A percentile compares a stretch with the other conserved stretches of the same genome.
These are phyloP conservation scores for Russula griseocarnosa DNA, from an alignment of 768 basidiomycete genomes.

Conservation along the genomic window DNA sequence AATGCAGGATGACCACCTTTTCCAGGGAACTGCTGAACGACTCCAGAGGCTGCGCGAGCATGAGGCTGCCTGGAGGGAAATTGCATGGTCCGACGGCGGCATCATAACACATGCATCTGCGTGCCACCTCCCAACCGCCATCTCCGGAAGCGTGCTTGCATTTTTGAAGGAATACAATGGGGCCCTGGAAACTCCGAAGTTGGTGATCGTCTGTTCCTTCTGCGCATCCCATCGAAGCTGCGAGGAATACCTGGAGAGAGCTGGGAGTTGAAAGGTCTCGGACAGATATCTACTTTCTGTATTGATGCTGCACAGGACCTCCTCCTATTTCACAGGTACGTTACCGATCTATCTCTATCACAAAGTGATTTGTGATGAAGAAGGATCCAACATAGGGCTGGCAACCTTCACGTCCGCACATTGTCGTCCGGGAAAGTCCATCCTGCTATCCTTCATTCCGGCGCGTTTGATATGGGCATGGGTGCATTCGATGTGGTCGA, in stretches of 20 bases:
- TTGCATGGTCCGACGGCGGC: conserved; percentile 21
- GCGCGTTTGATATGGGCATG: conserved; percentile 8
- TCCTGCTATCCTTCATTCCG: conserved; percentile 10
- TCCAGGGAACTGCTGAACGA: conserved; percentile 8
- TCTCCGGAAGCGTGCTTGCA: conserved; percentile 23
- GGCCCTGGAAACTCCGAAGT: not conserved
- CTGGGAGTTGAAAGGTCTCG: conserved; percentile 23
- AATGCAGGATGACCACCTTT: conserved; percentile 11
- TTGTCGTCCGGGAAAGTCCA: conserved; percentile 19
- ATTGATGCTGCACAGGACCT: conserved; percentile 23
- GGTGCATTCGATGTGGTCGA: conserved; percentile 1
- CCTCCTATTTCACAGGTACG: conserved; percentile 18
- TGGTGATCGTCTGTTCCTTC: conserved; percentile 9
- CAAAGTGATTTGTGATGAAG: not conserved
- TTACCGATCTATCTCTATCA: too few relatives aligned
- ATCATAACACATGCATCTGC: conserved; percentile 1
- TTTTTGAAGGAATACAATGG: conserved; percentile 8
- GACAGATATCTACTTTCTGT: conserved; percentile 15
- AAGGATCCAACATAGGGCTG: not conserved
- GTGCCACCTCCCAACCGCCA: conserved; percentile 11
- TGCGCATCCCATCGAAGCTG: conserved; percentile 19
- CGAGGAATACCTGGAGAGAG: conserved; percentile 18
- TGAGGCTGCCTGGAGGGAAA: conserved; percentile 22
- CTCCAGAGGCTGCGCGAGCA: conserved; percentile 13
- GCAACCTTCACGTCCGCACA: conserved; percentile 13